Conservation (phyloP, 2,329 filamentous ascomycete genomes). For the Coniochaeta pulveracea region DNA sequence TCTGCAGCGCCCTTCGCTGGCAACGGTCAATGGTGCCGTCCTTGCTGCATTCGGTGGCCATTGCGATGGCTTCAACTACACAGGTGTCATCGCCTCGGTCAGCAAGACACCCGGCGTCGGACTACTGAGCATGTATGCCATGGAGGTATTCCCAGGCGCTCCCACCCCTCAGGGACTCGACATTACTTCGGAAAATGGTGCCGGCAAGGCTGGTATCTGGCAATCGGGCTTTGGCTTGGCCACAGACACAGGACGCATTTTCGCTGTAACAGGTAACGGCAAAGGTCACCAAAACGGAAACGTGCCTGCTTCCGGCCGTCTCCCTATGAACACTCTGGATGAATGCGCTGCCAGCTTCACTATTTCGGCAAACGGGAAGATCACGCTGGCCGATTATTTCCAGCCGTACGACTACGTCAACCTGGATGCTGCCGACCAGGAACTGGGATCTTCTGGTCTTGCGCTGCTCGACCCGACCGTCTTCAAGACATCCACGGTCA, state of each 20-base stretch:
- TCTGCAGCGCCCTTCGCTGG: constrained; percentile 24
- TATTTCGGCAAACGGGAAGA: constrained; percentile 27
- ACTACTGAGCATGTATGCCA: constrained; percentile 23
- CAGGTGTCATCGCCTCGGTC: constrained; percentile 19
- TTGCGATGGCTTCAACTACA: constrained; percentile 34
- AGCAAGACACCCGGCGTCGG: constrained; percentile 19
- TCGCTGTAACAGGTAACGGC: constrained; percentile 20
- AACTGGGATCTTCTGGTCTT: constrained; percentile 31
- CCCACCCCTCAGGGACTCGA: constrained; percentile 16
- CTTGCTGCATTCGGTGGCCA: constrained; percentile 35
- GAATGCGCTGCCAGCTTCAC: constrained; percentile 33
- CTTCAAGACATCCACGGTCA: constrained; percentile 30
- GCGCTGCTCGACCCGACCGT: constrained; percentile 29
- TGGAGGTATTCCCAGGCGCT: constrained; percentile 27
- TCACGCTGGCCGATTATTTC: constrained; percentile 38
- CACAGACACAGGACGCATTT: constrained; percentile 15
- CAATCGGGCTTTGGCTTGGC: constrained; percentile 23
- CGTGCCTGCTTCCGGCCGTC: constrained; percentile 20
- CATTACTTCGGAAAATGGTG: constrained; percentile 20
- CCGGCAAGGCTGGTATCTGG: constrained; percentile 26
- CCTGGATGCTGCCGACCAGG: constrained; percentile 37
- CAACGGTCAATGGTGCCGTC: constrained; percentile 26
- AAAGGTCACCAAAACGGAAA: constrained; percentile 21
- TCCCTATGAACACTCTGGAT: constrained; percentile 24
- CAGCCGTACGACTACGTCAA: constrained; percentile 40